Evolutionary conservation across 2,329 filamentous ascomycete genomes (phyloP), one percentile per base, ranked within the genome.

Genomic region (Fusarium luffae): DNA sequence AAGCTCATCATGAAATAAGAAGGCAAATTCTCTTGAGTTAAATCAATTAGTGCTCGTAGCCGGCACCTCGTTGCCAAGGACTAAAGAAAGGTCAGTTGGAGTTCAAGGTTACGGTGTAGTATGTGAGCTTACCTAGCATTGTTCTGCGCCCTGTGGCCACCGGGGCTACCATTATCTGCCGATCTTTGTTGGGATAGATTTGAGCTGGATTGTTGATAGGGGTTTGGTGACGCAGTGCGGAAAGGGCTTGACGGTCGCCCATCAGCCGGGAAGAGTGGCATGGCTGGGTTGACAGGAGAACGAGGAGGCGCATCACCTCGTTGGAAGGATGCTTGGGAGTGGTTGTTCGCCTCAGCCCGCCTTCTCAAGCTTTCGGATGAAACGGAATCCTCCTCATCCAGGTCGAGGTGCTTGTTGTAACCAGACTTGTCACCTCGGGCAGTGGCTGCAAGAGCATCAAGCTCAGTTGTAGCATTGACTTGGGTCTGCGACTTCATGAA

Each of bases 401-500:
- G 74, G 63, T 82, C 77, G 10, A 79, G 65, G 14, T 78, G 77
- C n/a, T 73, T 72, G 51, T 93, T 82, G 77, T 82, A 81, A 50
- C 80, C 80, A 48, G 85, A 86, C 55, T 93, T 92, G 77, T 97
- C 94, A 61, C 94, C 94, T 76, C 94, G 91, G 34, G 94, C 94
- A 7, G 94, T 97, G 18, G 92, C 93, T 70, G 93, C 94, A 60
- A 98, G 84, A 11, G 94, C 94, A 79, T 98, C 94, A 52, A 98
- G 86, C 81, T 98, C 94, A 10, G 94, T 97, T 7, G 91, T 93
- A 18, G 85, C 82, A 47, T 81, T 88, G 56, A 97, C 84, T 76
- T 95, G 91, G 7, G 92, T 92, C 79, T 96, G 92, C 16, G 94
- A 97, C 85, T 98, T 98, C 89, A 98, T 97, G 83, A 98, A 98